phyloP scores from a whole-genome alignment of 768 basidiomycete genomes.

The Paxillus involutus region DNA sequence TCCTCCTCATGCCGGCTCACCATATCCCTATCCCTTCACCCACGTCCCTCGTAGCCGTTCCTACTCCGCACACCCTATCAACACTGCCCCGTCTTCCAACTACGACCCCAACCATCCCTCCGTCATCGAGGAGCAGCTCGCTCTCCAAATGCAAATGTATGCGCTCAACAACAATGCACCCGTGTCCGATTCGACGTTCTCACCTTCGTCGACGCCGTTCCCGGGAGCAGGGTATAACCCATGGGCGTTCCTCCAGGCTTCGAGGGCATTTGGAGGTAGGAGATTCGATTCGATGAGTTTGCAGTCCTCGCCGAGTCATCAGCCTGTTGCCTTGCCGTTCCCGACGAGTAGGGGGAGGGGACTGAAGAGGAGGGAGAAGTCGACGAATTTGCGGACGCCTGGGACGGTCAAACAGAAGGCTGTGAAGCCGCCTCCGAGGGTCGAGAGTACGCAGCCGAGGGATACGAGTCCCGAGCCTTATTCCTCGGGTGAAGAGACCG shows the following conservation, averaged over 20 bases:
- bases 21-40: constrained; percentile 76
- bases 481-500: constrained; percentile 76
- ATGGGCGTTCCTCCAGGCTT: constrained; percentile 70
- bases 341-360: constrained; percentile 46
- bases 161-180: constrained; percentile 66
- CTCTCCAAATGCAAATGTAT: constrained; percentile 75
- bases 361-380: constrained; percentile 44
- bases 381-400: constrained; percentile 33
- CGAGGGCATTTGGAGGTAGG: constrained; percentile 43
- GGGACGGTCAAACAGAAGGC: constrained; percentile 22
- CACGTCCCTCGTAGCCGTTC: constrained; percentile 62
- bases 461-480: constrained; percentile 80
- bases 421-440: constrained; percentile 70
- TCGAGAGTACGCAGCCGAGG: constrained; percentile 80
- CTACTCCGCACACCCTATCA: constrained; percentile 39
- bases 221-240: constrained; percentile 63
- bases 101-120: constrained; percentile 45
- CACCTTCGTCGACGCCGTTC: constrained; percentile 74
- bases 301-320: constrained; percentile 39
- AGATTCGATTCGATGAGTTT: constrained; percentile 57
- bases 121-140: constrained; percentile 67
- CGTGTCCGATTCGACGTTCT: constrained; percentile 73
- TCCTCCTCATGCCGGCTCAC: constrained; percentile 63
- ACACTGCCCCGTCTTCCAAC: constrained; percentile 39
- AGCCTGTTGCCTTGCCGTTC: constrained; percentile 44